Evolutionary conservation across 129 eudicot species (phyloP).

Genomic region (Lactuca sativa): DNA sequence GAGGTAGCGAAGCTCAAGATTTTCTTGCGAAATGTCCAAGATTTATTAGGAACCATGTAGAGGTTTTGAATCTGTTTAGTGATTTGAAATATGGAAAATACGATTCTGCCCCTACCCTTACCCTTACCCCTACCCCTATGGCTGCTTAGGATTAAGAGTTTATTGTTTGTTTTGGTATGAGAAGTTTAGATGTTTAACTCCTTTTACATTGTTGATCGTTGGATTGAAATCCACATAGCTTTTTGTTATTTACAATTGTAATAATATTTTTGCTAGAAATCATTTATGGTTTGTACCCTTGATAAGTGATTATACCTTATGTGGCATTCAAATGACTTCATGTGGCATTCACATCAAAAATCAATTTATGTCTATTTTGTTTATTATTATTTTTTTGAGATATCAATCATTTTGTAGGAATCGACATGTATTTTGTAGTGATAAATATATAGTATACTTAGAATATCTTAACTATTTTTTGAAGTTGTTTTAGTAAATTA

Average conservation of each 20-base stretch:
- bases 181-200: slow-evolving; percentile 22
- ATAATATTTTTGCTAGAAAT: slow-evolving; percentile 22
- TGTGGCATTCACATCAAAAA: no score
- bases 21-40: slow-evolving; percentile 73
- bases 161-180: slow-evolving; percentile 25
- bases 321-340: no score
- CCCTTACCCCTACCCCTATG: slow-evolving; percentile 23
- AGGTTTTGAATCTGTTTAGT: slow-evolving; percentile 65
- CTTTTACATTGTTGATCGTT: slow-evolving; percentile 27
- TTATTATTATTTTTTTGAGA: no score
- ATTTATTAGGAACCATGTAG: slow-evolving; percentile 58
- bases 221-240: slow-evolving; percentile 21
- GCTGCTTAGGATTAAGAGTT: slow-evolving; percentile 32
- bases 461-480: slow-evolving; percentile 6
- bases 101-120: slow-evolving; percentile 2
- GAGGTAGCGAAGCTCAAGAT: slow-evolving; percentile 63
- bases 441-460: not conserved
- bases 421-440: slow-evolving; percentile 57
- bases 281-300: slow-evolving; percentile 24
- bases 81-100: slow-evolving; percentile 38
- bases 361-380: no score
- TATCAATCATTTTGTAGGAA: no score
- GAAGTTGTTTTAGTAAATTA: slow-evolving; percentile 1
- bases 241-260: slow-evolving; percentile 22
- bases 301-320: slow-evolving; percentile 1